phyloP scores from a whole-genome alignment of 768 basidiomycete species.

The Lactifluus hygrophoroides region DNA sequence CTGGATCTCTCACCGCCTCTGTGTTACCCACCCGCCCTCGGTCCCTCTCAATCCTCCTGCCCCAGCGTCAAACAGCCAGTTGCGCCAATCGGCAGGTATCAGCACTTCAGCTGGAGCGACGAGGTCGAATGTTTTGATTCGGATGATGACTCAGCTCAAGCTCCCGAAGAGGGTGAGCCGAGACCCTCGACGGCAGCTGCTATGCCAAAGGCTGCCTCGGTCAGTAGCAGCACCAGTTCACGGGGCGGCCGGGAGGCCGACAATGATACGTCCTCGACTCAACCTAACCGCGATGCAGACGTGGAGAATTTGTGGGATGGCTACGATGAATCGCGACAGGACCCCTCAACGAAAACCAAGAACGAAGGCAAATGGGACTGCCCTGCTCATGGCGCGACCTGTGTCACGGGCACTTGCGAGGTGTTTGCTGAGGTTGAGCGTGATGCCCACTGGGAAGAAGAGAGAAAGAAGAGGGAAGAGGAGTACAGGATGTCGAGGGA shows the following conservation, averaged over 20 bases:
- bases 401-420: slow-evolving; percentile 7
- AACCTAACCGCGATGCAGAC: not conserved
- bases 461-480: not conserved
- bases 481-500: not conserved
- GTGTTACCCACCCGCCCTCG: not conserved
- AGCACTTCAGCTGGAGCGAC: slow-evolving; percentile 7
- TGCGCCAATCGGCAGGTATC: not conserved
- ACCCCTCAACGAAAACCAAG: not conserved
- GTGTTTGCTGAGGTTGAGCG: not conserved
- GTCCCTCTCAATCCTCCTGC: not conserved
- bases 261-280: not conserved
- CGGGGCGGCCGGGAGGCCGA: not conserved
- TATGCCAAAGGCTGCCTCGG: not conserved
- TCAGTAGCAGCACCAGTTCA: not conserved
- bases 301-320: not conserved
- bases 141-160: not conserved
- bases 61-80: not conserved
- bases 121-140: not conserved
- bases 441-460: not conserved
- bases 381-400: not conserved
- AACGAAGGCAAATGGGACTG: not conserved
- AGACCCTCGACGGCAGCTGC: not conserved
- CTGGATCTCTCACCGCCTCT: not conserved
- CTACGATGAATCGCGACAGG: not conserved
- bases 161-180: not conserved